Evolutionary conservation across 352 stramenopile species (phyloP), one percentile per base, ranked within the genome.

Genomic region (Phytophthora crassamura): DNA sequence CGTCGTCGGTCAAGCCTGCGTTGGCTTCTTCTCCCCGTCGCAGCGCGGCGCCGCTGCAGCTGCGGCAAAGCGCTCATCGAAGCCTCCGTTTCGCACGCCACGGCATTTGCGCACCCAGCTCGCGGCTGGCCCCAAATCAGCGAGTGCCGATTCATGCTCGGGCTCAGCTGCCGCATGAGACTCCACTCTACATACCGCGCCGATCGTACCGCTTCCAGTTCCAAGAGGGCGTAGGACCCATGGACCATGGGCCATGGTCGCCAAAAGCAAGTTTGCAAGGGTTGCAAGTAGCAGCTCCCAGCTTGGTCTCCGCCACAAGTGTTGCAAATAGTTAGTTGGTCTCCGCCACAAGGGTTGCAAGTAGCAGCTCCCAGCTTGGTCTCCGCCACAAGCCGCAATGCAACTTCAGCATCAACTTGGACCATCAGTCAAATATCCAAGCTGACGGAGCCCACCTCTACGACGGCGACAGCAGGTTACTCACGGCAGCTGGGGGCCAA

Each of bases 31-130:
- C n/a, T n/a, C n/a, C n/a, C n/a, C n/a, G 33, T 16, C 34, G 47
- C 43, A 56, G 43, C 25, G 40, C 5, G 22, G 25, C 25, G 25
- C 6, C 16, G 28, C n/a, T 56, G 16, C 51, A 70, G 36, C 49
- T 63, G 60, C 48, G 59, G 6, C 30, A n/a, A 8, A 36, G 12
- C 51, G 14, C 14, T 16, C 49, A 57, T 72, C 14, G 63, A 69
- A 75, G 41, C 59, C 56, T 60, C 49, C 49, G 54, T 75, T 75
- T 75, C 67, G 67, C 67, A 75, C 67, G 67, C 50, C 61, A 75
- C 39, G 48, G 15, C 49, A 71, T 64, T 56, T 49, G 52, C 57
- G 58, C 64, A 30, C 66, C 60, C 68, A 20, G 18, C 54, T 43
- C n/a, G n/a, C n/a, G 50, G 38, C 66, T 65, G 66, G 51, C 61